Conservation (phyloP, 192 early-diverging fungal genomes). For the Coemansia sp. region DNA sequence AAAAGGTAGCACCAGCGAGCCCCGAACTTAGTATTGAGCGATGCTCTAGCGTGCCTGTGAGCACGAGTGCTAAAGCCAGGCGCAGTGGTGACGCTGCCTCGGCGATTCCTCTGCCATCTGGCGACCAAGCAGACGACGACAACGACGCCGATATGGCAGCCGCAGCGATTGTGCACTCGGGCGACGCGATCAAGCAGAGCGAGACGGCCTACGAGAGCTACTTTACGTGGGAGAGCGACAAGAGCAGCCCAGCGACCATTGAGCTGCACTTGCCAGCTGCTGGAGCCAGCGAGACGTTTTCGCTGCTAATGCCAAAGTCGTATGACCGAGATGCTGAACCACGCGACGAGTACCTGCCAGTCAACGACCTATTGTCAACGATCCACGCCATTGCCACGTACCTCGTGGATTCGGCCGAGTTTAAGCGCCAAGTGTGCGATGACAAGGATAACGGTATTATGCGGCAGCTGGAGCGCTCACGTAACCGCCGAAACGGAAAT, state of each 20-base stretch:
- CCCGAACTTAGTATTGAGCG: slow-evolving; percentile 10
- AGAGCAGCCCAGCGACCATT: slow-evolving; percentile 8
- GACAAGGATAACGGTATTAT: slow-evolving; percentile 64
- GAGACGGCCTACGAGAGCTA: slow-evolving; percentile 43
- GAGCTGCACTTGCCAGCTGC: slow-evolving; percentile 34
- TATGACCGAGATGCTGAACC: slow-evolving; percentile 44
- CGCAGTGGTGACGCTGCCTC: background rate
- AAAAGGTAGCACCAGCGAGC: background rate
- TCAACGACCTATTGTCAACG: slow-evolving; percentile 77
- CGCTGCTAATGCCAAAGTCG: slow-evolving; percentile 43
- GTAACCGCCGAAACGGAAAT: slow-evolving; percentile 65
- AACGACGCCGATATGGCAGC: background rate
- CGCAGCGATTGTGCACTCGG: slow-evolving; percentile 31
- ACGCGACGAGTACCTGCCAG: slow-evolving; percentile 78
- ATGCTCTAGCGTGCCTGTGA: slow-evolving; percentile 15
- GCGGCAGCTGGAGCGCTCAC: slow-evolving; percentile 75
- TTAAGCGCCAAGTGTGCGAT: slow-evolving; percentile 63
- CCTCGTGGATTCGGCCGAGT: slow-evolving; percentile 53
- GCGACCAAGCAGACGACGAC: background rate
- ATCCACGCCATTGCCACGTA: slow-evolving; percentile 67
- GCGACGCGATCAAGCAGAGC: slow-evolving; percentile 46
- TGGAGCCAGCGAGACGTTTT: slow-evolving; percentile 34
- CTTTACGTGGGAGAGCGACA: slow-evolving; percentile 29
- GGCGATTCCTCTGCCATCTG: slow-evolving; percentile 1
- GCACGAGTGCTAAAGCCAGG: background rate